Base-by-base conservation (phyloP, 305 asterid genomes). In the Fraxinus sp. region DNA sequence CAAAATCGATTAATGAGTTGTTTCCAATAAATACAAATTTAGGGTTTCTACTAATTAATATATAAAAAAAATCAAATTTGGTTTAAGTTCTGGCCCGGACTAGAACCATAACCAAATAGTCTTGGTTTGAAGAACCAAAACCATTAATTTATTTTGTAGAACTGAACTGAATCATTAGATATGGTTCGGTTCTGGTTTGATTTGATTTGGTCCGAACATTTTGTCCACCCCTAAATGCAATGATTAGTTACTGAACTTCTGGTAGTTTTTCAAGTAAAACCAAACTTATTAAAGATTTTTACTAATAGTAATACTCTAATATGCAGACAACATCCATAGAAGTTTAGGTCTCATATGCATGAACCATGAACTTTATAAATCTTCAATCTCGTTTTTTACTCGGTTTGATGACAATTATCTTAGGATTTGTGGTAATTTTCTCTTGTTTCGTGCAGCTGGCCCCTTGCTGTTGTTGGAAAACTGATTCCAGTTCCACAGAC, bases 391-490 rank as follows among this genome's bases (percentile, higher is more conserved):
- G 14, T 49, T 5, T 49, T 49, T 14, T 49, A 52, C 7, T 52
- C 22, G 1, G 4, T 52, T 4, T 16, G 22, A 14, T 4, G 41
- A 18, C 14, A 16, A 14, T 52, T 52, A 52, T 52, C 22, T 52
- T 16, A 18, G 24, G 8, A 66, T 66, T 10, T 66, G 37, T 66
- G 37, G 74, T 24, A 24, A 3, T n/a, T n/a, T 30, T 13, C 49
- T 73, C 35, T 77, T 64, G 46, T 62, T 74, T 85, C 35, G 71
- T 88, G 74, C 95, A 94, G 99, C 83, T 96, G 97, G 99, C 99
- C 98, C 78, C 97, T 96, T 71, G 99, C 97, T 43, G 64, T 86
- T 73, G 90, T 89, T 3, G 98, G 98, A 41, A 96, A 96, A 86
- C 74, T 89, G 82, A 91, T 94, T 79, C 97, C 97, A 62, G 98